Evolutionary conservation across 805 yeast genomes (phyloP).

Genomic region (Ogataea ganodermae): DNA sequence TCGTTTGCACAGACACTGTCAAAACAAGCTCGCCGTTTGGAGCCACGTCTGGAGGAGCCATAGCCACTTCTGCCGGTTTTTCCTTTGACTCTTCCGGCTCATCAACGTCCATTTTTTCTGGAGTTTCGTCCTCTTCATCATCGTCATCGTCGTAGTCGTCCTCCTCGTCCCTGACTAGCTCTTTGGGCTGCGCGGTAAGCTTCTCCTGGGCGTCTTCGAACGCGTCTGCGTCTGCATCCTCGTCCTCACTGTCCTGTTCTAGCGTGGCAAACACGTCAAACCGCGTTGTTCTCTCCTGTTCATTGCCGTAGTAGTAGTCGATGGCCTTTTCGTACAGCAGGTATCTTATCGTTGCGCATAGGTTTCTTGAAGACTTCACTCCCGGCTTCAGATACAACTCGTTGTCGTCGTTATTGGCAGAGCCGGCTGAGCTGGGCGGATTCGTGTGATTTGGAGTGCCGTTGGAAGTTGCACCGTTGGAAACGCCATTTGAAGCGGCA

Average conservation of each 20-base stretch:
- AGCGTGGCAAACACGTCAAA: conserved; percentile 22
- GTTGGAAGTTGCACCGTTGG: conserved; percentile 7
- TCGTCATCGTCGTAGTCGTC: conserved; percentile 37
- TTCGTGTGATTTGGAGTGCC: conserved; percentile 1
- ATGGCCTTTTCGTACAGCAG: conserved; percentile 73
- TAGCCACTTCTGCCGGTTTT: too few relatives aligned
- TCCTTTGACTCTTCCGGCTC: not conserved
- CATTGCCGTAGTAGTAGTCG: conserved; percentile 36
- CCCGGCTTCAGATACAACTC: conserved; percentile 49
- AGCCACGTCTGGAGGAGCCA: not conserved
- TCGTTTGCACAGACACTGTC: conserved; percentile 18
- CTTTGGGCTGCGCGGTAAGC: conserved; percentile 1
- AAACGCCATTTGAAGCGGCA: conserved; percentile 1
- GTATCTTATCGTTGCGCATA: conserved; percentile 67
- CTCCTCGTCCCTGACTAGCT: conserved; percentile 30
- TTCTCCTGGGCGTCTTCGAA: conserved; percentile 21
- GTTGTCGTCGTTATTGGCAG: conserved; percentile 25
- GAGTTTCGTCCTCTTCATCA: conserved; percentile 24
- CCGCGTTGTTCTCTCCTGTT: conserved; percentile 7
- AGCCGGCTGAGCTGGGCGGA: not conserved
- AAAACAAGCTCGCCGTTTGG: conserved; percentile 19
- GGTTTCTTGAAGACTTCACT: conserved; percentile 47
- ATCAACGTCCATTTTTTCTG: conserved; percentile 13
- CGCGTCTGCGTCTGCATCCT: conserved; percentile 32
- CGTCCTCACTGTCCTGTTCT: conserved; percentile 32